phyloP scores from a whole-genome alignment of 2,329 filamentous ascomycete genomes.

The Colletotrichum sansevieriae region DNA sequence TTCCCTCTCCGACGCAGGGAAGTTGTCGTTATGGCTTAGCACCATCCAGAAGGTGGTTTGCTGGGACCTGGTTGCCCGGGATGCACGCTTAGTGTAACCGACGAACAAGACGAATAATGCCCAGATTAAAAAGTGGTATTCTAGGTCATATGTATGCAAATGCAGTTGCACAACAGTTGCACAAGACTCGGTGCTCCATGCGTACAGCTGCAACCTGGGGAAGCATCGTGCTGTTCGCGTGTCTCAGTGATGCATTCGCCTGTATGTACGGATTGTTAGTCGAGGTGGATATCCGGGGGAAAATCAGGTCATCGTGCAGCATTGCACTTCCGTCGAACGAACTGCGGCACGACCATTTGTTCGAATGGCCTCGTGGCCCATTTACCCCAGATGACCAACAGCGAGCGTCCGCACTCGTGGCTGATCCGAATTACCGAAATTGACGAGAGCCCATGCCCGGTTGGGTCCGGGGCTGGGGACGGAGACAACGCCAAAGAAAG shows the following conservation, averaged over 20 bases:
- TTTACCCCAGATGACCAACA: slow-evolving; percentile 5
- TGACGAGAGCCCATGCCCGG: no score
- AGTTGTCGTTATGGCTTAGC: no score
- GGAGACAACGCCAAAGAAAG: slow-evolving; percentile 4
- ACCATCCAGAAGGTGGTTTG: background rate
- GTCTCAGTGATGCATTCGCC: slow-evolving; percentile 12
- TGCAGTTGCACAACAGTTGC: slow-evolving; percentile 8
- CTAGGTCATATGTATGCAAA: slow-evolving; percentile 13
- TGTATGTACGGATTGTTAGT: background rate
- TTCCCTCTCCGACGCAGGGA: no score
- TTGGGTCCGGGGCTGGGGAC: background rate
- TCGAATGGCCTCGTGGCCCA: background rate
- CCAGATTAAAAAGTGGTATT: background rate
- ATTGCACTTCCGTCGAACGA: background rate
- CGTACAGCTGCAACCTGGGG: slow-evolving; percentile 14
- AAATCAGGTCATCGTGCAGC: slow-evolving; percentile 14
- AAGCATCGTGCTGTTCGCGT: slow-evolving; percentile 15
- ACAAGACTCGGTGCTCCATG: background rate
- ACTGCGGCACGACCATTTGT: slow-evolving; percentile 7
- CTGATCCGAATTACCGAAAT: no score
- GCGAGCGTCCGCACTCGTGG: background rate
- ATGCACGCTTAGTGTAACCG: slow-evolving; percentile 8
- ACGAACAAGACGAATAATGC: background rate
- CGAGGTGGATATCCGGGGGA: slow-evolving; percentile 33
- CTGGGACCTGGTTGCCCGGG: background rate